Evolutionary conservation across 805 yeast species (phyloP), one percentile per base, ranked within the genome.

Genomic region (Kazachstania kunashirensis): DNA sequence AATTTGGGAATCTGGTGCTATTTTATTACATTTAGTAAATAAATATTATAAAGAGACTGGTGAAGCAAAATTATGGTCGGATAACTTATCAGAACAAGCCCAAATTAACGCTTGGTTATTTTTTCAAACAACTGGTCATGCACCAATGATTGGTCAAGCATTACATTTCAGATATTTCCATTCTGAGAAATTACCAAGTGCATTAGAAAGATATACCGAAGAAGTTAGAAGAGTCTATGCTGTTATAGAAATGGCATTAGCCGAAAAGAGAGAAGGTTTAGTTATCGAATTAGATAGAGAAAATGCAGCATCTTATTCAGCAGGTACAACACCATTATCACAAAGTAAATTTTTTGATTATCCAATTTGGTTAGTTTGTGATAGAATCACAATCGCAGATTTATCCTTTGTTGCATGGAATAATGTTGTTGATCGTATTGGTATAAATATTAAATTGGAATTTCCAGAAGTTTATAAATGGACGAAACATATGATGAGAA

Each of bases 91-190:
- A 11, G 95, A 84, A 45, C 95, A 85, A 63, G 70, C 88, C 3
- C 89, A 81, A 56, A 84, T 88, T 40, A 71, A 76, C 42, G 75
- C 86, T 6, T 88, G 96, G 96, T 67, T 89, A 26, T 88, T 84
- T 53, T 88, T 88, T 67, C 97, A 88, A 62, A 85, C 96, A 3
- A 81, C 94, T 4, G 96, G 97, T 6, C 96, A 86, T 57, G 95
- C 96, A 0, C 96, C 96, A n/a, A 88, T 88, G 95, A 83, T 88
- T 49, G 96, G 96, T 14, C 96, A 88, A 61, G 96, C 96, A 7
- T 69, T 89, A 48, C 96, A 89, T 64, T 89, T 88, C 65, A 71
- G 88, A 52, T 85, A 84, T 57, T 85, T 88, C 68, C 96, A 88
- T 57, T 73, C 88, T 6, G 79, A 79, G 42, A 78, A 78, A 37